These are phyloP conservation scores for Acanthamoeba triangularis DNA, from an alignment of 208 protist genomes.

Conservation along the genomic window DNA sequence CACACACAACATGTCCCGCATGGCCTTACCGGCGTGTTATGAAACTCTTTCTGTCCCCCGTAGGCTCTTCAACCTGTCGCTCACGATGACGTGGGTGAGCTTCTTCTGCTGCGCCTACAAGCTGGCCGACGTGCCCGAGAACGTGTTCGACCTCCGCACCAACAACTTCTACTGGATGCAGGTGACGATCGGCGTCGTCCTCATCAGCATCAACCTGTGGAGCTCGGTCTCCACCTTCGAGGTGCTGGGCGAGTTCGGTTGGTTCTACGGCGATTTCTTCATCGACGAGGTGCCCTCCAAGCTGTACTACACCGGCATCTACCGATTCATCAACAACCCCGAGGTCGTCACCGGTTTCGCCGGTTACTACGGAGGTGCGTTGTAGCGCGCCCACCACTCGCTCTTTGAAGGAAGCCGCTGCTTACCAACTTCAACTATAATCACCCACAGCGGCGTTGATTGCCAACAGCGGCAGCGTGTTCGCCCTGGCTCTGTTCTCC, in stretches of 20 bases:
- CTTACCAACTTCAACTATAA: neutral
- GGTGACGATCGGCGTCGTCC: slow-evolving; percentile 64
- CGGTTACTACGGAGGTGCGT: slow-evolving; percentile 92
- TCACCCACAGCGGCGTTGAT: slow-evolving; percentile 90
- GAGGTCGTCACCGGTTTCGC: slow-evolving; percentile 94
- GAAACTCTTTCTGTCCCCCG: neutral
- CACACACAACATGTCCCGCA: neutral
- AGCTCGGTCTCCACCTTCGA: slow-evolving; percentile 92
- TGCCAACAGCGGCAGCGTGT: slow-evolving; percentile 91
- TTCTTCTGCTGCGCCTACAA: slow-evolving; percentile 86
- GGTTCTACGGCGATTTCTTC: slow-evolving; percentile 95
- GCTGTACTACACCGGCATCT: slow-evolving; percentile 96
- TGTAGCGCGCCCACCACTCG: neutral
- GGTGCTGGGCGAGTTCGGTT: slow-evolving; percentile 95
- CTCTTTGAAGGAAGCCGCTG: no score
- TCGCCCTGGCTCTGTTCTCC: slow-evolving; percentile 92
- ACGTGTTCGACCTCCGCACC: slow-evolving; percentile 62
- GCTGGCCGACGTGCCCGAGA: slow-evolving; percentile 79
- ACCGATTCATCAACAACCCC: slow-evolving; percentile 97
- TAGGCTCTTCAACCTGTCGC: slow-evolving; percentile 88
- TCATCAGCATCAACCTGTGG: slow-evolving; percentile 94
- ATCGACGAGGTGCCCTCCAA: slow-evolving; percentile 90
- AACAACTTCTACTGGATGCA: slow-evolving; percentile 77
- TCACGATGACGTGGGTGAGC: slow-evolving; percentile 87
- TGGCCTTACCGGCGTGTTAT: neutral